Evolutionary conservation across 2,329 filamentous ascomycete genomes (phyloP).

Genomic region (Penicillium sp.): DNA sequence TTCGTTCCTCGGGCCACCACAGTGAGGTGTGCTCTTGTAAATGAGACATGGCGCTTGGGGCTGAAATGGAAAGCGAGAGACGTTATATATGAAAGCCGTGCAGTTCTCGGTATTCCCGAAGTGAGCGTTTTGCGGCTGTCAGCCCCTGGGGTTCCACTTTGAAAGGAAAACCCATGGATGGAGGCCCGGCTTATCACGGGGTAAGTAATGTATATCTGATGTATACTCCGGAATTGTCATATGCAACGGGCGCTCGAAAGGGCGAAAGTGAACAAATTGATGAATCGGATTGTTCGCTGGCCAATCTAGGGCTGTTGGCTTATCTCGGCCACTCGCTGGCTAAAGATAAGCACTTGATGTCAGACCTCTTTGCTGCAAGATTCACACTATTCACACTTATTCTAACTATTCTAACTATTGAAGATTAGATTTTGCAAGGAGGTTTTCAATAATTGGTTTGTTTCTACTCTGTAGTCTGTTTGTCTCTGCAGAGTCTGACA

Average conservation of each 20-base stretch:
- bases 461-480: background rate
- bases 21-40: constrained; percentile 31
- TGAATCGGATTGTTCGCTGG: background rate
- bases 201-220: background rate
- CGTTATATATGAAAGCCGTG: background rate
- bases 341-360: background rate
- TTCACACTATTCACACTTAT: background rate
- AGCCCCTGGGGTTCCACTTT: background rate
- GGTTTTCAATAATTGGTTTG: constrained; percentile 4
- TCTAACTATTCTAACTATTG: background rate
- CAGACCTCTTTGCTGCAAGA: background rate
- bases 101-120: background rate
- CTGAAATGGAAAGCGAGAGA: background rate
- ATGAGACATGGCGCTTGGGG: constrained; percentile 13
- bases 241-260: no score
- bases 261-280: background rate
- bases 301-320: constrained; percentile 7
- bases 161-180: background rate
- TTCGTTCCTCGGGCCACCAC: constrained; percentile 51
- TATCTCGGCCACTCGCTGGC: background rate
- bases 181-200: background rate
- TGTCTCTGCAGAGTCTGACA: background rate
- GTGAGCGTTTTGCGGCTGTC: background rate
- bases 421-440: constrained; percentile 1
- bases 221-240: no score